Base-by-base conservation (phyloP, 2,329 filamentous ascomycete species). In the Xenoacremonium recifei region DNA sequence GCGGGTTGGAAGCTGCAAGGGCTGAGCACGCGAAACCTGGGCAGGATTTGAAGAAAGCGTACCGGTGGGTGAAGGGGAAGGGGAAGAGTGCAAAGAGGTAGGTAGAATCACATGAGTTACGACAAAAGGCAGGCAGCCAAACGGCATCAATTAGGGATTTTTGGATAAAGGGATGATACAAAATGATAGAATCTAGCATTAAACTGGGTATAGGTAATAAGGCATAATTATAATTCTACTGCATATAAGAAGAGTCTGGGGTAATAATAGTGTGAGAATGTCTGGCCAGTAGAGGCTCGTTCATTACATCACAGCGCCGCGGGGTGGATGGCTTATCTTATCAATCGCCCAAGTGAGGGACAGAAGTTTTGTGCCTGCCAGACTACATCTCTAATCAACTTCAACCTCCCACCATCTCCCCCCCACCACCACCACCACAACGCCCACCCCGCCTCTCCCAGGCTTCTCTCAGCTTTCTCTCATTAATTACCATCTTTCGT, bases 1-100 rank as follows among this genome's bases (percentile, higher is more conserved):
- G 70, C 4, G 70, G 69, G 3, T 49, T 73, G 33, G 70, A 72
- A 48, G 60, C 54, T 37, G 70, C 69, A 2, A 51, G 65, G 20
- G 64, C 67, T 19, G 60, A 62, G 17, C 48, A 60, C 5, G 60
- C 67, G 23, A 62, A 53, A 35, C 57, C 68, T 3, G 69, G 68
- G 1, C 58, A 61, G 23, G 57, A 63, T n/a, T 48, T 66, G 5
- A 49, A 44, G 30, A 44, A 39, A 29, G 44, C 38, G 18, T 50
- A 47, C 35, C 48, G 25, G 39, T 53, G 51, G 44, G 23, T 44
- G 17, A 52, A 41, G 40, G 35, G 18, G 16, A 45, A 15, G 25
- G 33, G 30, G 7, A n/a, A n/a, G n/a, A n/a, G n/a, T n/a, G n/a
- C n/a, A n/a, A n/a, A n/a, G n/a, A n/a, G n/a, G n/a, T n/a, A n/a